Base-by-base conservation (phyloP, 805 yeast genomes). In the Zygosaccharomyces gambellarensis region DNA sequence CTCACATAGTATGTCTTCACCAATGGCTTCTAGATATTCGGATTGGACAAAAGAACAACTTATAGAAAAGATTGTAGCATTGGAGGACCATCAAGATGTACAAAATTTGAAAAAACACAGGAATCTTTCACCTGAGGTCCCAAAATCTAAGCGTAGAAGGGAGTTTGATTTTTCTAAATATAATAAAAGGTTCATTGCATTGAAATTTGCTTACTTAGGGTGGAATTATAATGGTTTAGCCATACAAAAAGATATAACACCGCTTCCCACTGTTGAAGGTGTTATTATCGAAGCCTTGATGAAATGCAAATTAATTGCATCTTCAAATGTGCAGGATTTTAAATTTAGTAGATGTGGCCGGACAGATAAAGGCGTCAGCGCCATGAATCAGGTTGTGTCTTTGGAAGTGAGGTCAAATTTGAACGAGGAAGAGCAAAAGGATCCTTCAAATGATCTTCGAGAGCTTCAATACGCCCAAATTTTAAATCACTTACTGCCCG, bases 341-440 rank as follows among this genome's bases (percentile, higher is more conserved):
- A 75, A 78, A 11, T 90, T 90, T 65, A 85, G 95, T 56, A 73
- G 97, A 54, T 94, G 98, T 70, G 98, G 98, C 0, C 75, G 98
- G 60, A 92, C 98, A 0, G 98, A 92, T 61, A 81, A 80, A 56
- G 98, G 97, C n/a, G 98, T 92, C 11, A 87, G 96, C 71, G 99
- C 99, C 0, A 80, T 94, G 84, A 87, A 88, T 55, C 99, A 94
- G 67, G 98, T 94, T 2, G 84, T 94, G 4, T 83, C 96, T 0
- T 69, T 94, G 34, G 69, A 73, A 12, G 83, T 92, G 25, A 75
- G 99, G 56, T 88, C 97, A 0, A 72, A 73, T 21, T 68, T 94
- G 36, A 62, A 80, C 0, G 57, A 60, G 1, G 90, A 84, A 40
- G 87, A 88, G 45, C 90, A 89, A 53, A 17, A 42, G 9, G 75